phyloP scores from a whole-genome alignment of 2,329 filamentous ascomycete species.

The Nothophaeocryptopus gaeumannii region DNA sequence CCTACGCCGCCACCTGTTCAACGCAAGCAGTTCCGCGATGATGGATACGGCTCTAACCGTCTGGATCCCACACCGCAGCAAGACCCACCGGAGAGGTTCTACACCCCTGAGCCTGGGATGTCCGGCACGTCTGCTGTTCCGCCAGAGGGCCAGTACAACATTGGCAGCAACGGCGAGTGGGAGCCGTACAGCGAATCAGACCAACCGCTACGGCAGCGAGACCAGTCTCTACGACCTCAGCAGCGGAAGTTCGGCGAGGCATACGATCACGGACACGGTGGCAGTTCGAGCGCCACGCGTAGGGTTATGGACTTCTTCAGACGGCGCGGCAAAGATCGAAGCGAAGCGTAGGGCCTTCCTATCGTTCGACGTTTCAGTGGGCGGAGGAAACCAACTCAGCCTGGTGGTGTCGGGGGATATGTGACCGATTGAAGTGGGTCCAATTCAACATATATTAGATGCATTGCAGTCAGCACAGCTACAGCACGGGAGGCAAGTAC shows the following conservation, averaged over 20 bases:
- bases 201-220: constrained; percentile 43
- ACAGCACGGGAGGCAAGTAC: background rate
- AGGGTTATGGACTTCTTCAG: constrained; percentile 99
- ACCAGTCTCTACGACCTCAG: constrained; percentile 61
- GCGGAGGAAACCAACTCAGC: background rate
- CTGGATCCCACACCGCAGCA: constrained; percentile 15
- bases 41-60: constrained; percentile 30
- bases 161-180: constrained; percentile 29
- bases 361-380: constrained; percentile 16
- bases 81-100: constrained; percentile 33
- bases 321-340: constrained; percentile 67
- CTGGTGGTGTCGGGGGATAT: constrained; percentile 1
- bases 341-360: constrained; percentile 22
- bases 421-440: constrained; percentile 2
- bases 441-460: constrained; percentile 1
- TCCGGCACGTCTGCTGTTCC: constrained; percentile 8
- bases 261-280: constrained; percentile 75
- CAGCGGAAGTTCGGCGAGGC: constrained; percentile 84
- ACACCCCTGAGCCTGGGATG: constrained; percentile 28
- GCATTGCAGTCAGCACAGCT: background rate
- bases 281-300: constrained; percentile 81
- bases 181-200: constrained; percentile 36
- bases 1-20: constrained; percentile 23
- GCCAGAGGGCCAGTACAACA: constrained; percentile 31
- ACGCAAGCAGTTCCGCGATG: constrained; percentile 33